Conservation (phyloP, 805 yeast species). For the Candida sphagnicola region DNA sequence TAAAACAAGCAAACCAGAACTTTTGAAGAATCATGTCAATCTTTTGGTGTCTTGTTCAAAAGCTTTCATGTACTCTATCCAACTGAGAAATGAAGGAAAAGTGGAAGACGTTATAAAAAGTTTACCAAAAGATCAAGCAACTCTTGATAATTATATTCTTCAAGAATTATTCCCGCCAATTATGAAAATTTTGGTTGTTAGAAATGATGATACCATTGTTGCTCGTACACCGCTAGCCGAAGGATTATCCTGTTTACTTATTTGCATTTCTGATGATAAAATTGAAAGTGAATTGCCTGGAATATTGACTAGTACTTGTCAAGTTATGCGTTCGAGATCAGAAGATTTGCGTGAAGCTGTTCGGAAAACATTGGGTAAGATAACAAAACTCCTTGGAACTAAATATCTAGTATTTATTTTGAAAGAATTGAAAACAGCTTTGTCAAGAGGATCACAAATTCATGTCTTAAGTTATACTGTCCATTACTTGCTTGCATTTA, state of each 20-base stretch:
- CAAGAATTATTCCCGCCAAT: slow-evolving; percentile 60
- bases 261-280: slow-evolving; percentile 55
- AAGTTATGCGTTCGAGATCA: slow-evolving; percentile 76
- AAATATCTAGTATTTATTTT: slow-evolving; percentile 69
- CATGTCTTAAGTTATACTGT: slow-evolving; percentile 89
- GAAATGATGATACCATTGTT: slow-evolving; percentile 77
- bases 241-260: slow-evolving; percentile 65
- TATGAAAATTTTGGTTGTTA: slow-evolving; percentile 51
- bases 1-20: slow-evolving; percentile 31
- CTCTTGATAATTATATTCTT: slow-evolving; percentile 39
- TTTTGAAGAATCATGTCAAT: slow-evolving; percentile 53
- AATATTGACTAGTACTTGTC: slow-evolving; percentile 80
- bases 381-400: slow-evolving; percentile 66
- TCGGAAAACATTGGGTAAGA: slow-evolving; percentile 67
- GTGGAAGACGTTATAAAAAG: slow-evolving; percentile 17
- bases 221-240: slow-evolving; percentile 77
- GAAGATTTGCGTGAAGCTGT: slow-evolving; percentile 87
- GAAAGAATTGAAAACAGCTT: slow-evolving; percentile 71
- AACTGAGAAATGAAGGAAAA: slow-evolving; percentile 9
- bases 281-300: slow-evolving; percentile 70
- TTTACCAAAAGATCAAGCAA: slow-evolving; percentile 22
- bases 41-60: slow-evolving; percentile 55
- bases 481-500: slow-evolving; percentile 62
- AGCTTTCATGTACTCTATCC: slow-evolving; percentile 40
- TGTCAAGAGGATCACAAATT: slow-evolving; percentile 86